Percentiles rank a stretch among this genome's conserved stretches.
phyloP scores from a whole-genome alignment of 805 yeast genomes.

The Saccharomycopsis sp. region DNA sequence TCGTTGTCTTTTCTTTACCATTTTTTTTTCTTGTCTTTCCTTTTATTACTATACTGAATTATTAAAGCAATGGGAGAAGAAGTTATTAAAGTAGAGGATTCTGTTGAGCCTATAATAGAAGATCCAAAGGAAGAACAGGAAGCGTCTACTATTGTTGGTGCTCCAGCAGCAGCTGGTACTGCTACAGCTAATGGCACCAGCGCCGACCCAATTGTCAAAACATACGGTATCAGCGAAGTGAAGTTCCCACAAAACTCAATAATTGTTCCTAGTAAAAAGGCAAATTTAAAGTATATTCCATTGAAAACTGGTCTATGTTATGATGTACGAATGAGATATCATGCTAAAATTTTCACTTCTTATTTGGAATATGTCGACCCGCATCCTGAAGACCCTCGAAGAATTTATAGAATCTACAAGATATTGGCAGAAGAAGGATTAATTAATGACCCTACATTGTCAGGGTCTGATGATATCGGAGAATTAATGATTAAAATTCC shows the following conservation, averaged over 20 bases:
- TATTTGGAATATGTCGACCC: constrained; percentile 94
- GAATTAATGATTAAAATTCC: constrained; percentile 85
- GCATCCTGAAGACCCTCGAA: constrained; percentile 97
- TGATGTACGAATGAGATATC: constrained; percentile 96
- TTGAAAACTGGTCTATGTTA: constrained; percentile 90
- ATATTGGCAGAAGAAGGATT: constrained; percentile 91
- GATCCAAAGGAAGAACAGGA: too few species aligned
- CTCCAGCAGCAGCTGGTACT: not conserved
- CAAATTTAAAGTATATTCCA: constrained; percentile 41
- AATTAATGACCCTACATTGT: constrained; percentile 67
- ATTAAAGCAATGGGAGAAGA: too few species aligned
- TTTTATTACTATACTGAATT: too few species aligned
- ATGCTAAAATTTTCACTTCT: constrained; percentile 87
- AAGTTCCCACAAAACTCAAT: constrained; percentile 20
- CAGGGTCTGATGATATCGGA: constrained; percentile 70
- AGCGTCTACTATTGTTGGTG: not conserved
- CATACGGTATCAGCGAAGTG: constrained; percentile 21
- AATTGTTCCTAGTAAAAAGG: constrained; percentile 17
- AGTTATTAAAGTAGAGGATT: too few species aligned
- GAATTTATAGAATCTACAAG: constrained; percentile 90
- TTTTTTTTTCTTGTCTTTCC: too few species aligned
- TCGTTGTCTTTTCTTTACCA: too few species aligned
- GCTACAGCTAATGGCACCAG: not conserved
- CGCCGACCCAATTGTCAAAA: constrained; percentile 17
- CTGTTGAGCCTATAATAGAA: too few species aligned